Evolutionary conservation across 331 rosid genomes (phyloP).

Genomic region (Telfairia occidentalis): DNA sequence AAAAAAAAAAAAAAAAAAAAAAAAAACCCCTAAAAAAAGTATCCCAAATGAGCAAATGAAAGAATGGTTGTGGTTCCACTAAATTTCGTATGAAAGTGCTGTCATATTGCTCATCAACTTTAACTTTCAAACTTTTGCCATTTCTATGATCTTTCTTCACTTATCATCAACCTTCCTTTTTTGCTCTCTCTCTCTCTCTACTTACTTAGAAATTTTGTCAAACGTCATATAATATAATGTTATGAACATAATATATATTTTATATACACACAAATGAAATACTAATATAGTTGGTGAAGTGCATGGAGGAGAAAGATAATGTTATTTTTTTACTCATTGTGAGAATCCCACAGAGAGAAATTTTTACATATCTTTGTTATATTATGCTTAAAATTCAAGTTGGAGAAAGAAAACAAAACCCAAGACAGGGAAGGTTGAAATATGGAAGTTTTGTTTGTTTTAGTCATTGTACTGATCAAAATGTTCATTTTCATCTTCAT

Average conservation of each 20-base stretch:
- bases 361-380: too few relatives aligned
- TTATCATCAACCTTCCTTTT: not conserved
- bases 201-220: not conserved
- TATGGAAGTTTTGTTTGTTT: too few relatives aligned
- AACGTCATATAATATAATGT: not conserved
- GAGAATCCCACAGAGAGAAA: not conserved
- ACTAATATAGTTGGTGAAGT: not conserved
- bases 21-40: not conserved
- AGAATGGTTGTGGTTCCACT: slow-evolving; percentile 6
- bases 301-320: not conserved
- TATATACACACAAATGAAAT: not conserved
- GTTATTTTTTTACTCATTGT: not conserved
- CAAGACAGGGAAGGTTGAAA: too few relatives aligned
- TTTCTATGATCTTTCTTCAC: slow-evolving; percentile 9
- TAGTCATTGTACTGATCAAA: too few relatives aligned
- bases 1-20: too few relatives aligned
- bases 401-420: slow-evolving; percentile 20
- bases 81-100: slow-evolving; percentile 8
- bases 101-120: not conserved
- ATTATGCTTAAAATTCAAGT: slow-evolving; percentile 11
- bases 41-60: not conserved
- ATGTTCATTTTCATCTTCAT: too few relatives aligned
- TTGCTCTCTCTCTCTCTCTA: not conserved
- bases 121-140: slow-evolving; percentile 23
- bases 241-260: not conserved